These are phyloP conservation scores for Phytopythium ostracodes DNA, from an alignment of 352 stramenopile species.

Conservation along the genomic window DNA sequence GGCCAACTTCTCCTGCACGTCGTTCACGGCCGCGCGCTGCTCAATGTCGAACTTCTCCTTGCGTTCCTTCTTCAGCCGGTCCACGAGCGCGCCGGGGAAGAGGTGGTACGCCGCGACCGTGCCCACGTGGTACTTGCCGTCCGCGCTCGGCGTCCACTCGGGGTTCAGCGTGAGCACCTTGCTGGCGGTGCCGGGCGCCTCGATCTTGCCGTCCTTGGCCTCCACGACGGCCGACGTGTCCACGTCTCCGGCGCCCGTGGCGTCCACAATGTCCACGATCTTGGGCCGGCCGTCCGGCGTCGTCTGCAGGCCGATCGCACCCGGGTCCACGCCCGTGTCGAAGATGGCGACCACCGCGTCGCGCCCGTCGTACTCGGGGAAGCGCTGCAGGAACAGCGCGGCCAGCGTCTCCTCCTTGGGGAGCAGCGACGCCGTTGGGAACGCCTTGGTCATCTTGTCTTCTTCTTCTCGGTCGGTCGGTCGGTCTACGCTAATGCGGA, in stretches of 20 bases:
- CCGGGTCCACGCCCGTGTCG: constrained; percentile 95
- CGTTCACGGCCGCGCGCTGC: constrained; percentile 62
- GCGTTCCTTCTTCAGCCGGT: constrained; percentile 80
- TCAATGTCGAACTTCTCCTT: constrained; percentile 74
- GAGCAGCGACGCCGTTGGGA: constrained; percentile 67
- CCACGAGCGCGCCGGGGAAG: constrained; percentile 73
- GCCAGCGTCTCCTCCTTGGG: constrained; percentile 92
- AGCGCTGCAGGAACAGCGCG: constrained; percentile 65
- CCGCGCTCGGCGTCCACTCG: constrained; percentile 45
- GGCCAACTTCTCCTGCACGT: constrained; percentile 54
- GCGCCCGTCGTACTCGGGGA: constrained; percentile 89
- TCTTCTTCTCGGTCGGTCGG: neutral
- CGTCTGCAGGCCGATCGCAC: constrained; percentile 80
- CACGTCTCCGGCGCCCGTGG: constrained; percentile 92
- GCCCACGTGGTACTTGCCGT: constrained; percentile 81
- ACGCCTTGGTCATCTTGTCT: constrained; percentile 36
- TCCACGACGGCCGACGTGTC: constrained; percentile 73
- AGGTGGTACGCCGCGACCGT: constrained; percentile 85
- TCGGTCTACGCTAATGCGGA: no score
- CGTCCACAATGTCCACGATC: constrained; percentile 95
- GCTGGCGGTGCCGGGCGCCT: constrained; percentile 22
- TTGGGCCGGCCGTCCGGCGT: constrained; percentile 89
- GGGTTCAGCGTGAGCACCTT: constrained; percentile 75
- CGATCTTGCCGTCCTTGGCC: constrained; percentile 46
- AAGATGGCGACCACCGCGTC: constrained; percentile 93